Conservation (phyloP, 2,329 filamentous ascomycete species). For the Venturia effusa region DNA sequence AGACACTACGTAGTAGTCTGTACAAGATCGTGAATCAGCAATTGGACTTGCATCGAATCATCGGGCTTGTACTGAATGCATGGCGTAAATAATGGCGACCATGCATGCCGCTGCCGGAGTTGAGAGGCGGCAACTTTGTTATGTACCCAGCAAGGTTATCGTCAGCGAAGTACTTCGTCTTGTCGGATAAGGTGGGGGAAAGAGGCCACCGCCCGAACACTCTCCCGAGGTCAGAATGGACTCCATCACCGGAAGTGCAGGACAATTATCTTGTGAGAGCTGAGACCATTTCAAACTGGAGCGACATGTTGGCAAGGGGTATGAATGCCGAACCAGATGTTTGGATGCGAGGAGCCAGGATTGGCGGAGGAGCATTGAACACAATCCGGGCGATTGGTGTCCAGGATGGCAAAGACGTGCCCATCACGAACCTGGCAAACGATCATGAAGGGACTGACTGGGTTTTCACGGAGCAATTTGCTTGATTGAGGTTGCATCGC, state of each 20-base stretch:
- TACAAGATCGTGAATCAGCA: background rate
- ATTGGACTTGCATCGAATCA: background rate
- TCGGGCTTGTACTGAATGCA: background rate
- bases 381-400: background rate
- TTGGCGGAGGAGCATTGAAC: background rate
- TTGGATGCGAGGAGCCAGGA: background rate
- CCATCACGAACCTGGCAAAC: background rate
- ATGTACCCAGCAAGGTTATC: background rate
- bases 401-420: background rate
- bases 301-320: background rate
- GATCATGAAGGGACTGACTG: background rate
- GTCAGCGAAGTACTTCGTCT: background rate
- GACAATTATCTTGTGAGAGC: background rate
- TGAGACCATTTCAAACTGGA: background rate
- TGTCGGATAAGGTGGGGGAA: background rate
- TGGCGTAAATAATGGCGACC: background rate
- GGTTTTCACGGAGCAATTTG: background rate
- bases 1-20: too few relatives aligned
- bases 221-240: too few relatives aligned
- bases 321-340: background rate
- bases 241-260: background rate
- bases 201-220: background rate
- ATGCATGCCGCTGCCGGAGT: background rate
- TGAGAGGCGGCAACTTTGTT: background rate
- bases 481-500: slow-evolving; percentile 9